phyloP scores from a whole-genome alignment of 2,329 filamentous ascomycete species.

The Penicillium oxalicum region DNA sequence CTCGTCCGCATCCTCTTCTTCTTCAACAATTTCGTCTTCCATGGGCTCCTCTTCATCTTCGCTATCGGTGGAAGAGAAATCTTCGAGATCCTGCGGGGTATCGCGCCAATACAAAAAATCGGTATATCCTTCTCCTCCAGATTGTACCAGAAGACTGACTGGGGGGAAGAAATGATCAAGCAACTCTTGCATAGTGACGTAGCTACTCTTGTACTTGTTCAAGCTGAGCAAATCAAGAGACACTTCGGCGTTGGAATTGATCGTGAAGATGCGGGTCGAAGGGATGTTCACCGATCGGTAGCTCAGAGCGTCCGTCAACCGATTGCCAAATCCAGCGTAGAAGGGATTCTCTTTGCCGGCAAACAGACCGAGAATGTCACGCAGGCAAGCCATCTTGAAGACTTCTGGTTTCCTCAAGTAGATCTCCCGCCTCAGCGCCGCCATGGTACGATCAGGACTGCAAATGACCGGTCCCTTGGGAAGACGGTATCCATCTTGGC shows the following conservation, averaged over 20 bases:
- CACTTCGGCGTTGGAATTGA: constrained; percentile 96
- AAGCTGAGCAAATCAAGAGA: constrained; percentile 82
- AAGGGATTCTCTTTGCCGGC: constrained; percentile 73
- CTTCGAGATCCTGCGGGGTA: constrained; percentile 71
- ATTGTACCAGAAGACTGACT: constrained; percentile 75
- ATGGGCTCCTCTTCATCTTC: constrained; percentile 46
- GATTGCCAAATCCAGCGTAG: constrained; percentile 94
- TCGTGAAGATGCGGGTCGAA: constrained; percentile 90
- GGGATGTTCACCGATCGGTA: constrained; percentile 96
- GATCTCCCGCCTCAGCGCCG: constrained; percentile 82
- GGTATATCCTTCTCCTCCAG: constrained; percentile 88
- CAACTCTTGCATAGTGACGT: constrained; percentile 93
- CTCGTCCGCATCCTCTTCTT: constrained; percentile 41
- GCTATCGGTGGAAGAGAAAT: constrained; percentile 79
- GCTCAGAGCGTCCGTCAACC: constrained; percentile 89
- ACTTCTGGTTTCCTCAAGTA: constrained; percentile 96
- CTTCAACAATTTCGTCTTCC: constrained; percentile 45
- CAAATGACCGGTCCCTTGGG: constrained; percentile 91
- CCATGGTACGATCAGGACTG: constrained; percentile 90
- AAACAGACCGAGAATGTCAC: constrained; percentile 89
- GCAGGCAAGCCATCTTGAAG: constrained; percentile 97
- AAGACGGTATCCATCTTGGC: constrained; percentile 78
- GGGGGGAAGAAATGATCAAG: constrained; percentile 98
- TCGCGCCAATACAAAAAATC: constrained; percentile 98
- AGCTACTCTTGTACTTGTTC: constrained; percentile 93